Base-by-base conservation (phyloP, 192 early-diverging fungal species). In the Backusella tarrabulga region DNA sequence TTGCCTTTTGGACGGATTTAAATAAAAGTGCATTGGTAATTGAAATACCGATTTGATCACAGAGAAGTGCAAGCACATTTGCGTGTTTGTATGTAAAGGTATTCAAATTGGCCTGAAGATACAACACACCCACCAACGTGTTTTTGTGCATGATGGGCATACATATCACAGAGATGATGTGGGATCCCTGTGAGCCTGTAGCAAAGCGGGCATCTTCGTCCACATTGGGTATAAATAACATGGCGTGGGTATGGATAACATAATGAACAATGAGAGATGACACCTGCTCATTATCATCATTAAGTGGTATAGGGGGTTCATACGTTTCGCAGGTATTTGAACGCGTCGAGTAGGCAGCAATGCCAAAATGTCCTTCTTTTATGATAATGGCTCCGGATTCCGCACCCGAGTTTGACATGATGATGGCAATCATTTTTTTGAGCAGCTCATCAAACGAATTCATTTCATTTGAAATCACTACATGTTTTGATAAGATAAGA, bases 1-100 rank as follows among this genome's bases (percentile, higher is more conserved):
- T 79, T 4, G 78, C 78, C 46, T 79, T 79, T 7, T 84, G 79
- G 0, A 86, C 79, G 0, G 83, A 84, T 35, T 84, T 81, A 38
- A 82, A 86, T 44, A 86, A 52, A 34, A 86, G 36, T 6, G 85
- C 85, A 66, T 86, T 86, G 32, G 85, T 84, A 34, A 86, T 80
- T 11, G 85, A 86, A 56, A 84, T 86, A 11, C 85, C 85, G 35
- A 86, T 54, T 35, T 86, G 85, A 36, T 86, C 81, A 12, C 83
- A 83, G 32, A 86, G 60, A 26, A 86, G 63, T 26, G 83, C 80
- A 74, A 86, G 76, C 12, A 86, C 85, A 41, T 82, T 70, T 73
- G 81, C 73, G 60, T 79, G 78, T 26, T 70, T 68, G 52, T 35
- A 29, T 4, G 71, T 79, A 60, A 79, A 79, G 0, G 72, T 70